Evolutionary conservation across 202 grass and related monocot genomes (phyloP).

Genomic region (Hordeum pubiflorum): DNA sequence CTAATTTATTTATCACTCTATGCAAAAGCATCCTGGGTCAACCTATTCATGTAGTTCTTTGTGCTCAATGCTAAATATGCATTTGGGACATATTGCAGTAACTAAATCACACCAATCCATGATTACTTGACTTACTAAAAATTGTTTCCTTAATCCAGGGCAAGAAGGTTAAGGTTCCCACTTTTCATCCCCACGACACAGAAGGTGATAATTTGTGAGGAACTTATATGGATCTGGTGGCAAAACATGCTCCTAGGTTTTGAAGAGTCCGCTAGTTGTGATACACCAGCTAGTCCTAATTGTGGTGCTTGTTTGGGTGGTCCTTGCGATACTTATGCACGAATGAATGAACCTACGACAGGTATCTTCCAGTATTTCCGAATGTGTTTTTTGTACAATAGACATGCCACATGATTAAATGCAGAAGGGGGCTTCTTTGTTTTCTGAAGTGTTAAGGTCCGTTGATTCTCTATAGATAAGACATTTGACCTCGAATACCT

Average conservation of each 20-base stretch:
- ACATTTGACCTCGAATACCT: neutral
- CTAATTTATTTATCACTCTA: neutral
- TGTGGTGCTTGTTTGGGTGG: conserved; percentile 88
- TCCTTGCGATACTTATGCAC: conserved; percentile 73
- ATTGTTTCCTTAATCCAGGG: too few species aligned
- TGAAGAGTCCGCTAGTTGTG: conserved; percentile 71
- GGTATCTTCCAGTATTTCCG: neutral
- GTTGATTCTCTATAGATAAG: neutral
- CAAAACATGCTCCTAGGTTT: conserved; percentile 89
- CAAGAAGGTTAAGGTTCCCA: too few species aligned
- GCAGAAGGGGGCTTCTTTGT: neutral
- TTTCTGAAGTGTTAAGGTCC: neutral
- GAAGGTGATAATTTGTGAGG: too few species aligned
- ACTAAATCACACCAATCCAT: too few species aligned
- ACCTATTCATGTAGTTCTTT: too few species aligned
- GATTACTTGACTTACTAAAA: too few species aligned
- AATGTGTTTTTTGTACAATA: neutral
- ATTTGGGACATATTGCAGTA: too few species aligned
- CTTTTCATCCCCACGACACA: too few species aligned
- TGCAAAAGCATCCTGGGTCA: conserved; percentile 1
- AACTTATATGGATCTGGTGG: conserved; percentile 31
- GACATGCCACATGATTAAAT: neutral
- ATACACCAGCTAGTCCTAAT: conserved; percentile 79
- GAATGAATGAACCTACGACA: conserved; percentile 77
- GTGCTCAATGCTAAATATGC: too few species aligned